These are phyloP conservation scores for Mimosa bimucronata DNA, from an alignment of 306 rosid species.

Conservation along the genomic window DNA sequence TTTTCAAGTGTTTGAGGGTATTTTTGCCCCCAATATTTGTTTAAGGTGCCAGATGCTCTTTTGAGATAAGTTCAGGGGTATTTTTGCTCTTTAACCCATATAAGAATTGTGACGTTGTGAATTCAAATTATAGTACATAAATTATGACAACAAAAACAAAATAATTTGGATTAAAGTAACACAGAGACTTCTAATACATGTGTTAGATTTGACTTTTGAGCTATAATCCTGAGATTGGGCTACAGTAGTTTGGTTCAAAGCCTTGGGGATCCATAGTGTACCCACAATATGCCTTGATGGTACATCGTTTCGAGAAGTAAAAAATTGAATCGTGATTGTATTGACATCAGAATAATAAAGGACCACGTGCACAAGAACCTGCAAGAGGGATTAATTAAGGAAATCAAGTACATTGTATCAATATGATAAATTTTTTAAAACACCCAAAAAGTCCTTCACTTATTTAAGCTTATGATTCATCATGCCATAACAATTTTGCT, in stretches of 20 bases:
- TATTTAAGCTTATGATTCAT: conserved; percentile 27
- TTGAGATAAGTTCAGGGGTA: no score
- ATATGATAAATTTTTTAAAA: not conserved
- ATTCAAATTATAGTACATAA: no score
- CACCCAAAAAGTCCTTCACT: not conserved
- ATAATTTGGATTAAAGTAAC: not conserved
- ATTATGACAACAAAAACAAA: no score
- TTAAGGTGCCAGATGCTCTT: no score
- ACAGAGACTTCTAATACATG: not conserved
- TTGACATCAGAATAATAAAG: conserved; percentile 12
- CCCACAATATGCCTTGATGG: not conserved
- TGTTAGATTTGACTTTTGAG: not conserved
- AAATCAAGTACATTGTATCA: conserved; percentile 20
- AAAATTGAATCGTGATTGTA: conserved; percentile 19
- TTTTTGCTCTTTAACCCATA: no score
- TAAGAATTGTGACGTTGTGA: no score
- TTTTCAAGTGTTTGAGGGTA: no score
- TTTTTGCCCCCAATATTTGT: no score
- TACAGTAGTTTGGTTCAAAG: not conserved
- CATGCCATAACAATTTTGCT: not conserved
- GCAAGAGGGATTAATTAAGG: conserved; percentile 1
- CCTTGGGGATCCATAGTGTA: not conserved
- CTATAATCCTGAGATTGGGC: not conserved
- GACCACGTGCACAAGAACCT: conserved; percentile 35
- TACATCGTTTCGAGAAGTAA: not conserved